These are phyloP conservation scores for Lotus japonicus DNA, from an alignment of 306 rosid genomes.

Conservation along the genomic window DNA sequence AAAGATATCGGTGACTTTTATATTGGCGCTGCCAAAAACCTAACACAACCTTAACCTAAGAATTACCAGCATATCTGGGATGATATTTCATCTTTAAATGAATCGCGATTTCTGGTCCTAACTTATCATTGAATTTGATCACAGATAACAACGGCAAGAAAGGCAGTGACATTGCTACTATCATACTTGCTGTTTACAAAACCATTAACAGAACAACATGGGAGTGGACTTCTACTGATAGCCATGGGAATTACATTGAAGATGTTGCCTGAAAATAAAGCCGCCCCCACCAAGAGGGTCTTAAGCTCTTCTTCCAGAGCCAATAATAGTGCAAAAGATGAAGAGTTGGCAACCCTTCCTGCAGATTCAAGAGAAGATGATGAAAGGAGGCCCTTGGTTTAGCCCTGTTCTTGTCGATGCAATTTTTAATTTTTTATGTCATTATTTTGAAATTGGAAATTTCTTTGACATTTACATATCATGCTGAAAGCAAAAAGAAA, in stretches of 20 bases:
- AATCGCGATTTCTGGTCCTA: not conserved
- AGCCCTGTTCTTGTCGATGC: not conserved
- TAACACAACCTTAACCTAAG: too few relatives aligned
- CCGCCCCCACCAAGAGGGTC: constrained; percentile 22
- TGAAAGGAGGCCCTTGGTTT: constrained; percentile 60
- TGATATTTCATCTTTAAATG: not conserved
- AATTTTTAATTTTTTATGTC: not conserved
- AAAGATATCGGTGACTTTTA: too few relatives aligned
- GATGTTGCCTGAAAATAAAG: constrained; percentile 65
- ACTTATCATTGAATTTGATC: constrained; percentile 10
- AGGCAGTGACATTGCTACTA: constrained; percentile 77
- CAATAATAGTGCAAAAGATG: constrained; percentile 17
- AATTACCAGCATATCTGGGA: not conserved
- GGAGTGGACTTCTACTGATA: constrained; percentile 73
- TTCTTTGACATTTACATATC: constrained; percentile 13
- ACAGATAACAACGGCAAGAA: constrained; percentile 95
- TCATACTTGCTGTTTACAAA: constrained; percentile 92
- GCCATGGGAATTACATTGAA: constrained; percentile 89
- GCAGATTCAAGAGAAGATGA: constrained; percentile 32
- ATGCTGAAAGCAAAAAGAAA: constrained; percentile 9
- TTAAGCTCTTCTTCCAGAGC: constrained; percentile 13
- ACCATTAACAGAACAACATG: constrained; percentile 91
- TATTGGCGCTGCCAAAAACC: too few relatives aligned
- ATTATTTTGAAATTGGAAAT: not conserved
- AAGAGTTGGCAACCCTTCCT: constrained; percentile 21